A percentile compares a stretch with the other conserved stretches of the same genome.
These are phyloP conservation scores for Lactarius psammicola DNA, from an alignment of 768 basidiomycete genomes.

Conservation along the genomic window DNA sequence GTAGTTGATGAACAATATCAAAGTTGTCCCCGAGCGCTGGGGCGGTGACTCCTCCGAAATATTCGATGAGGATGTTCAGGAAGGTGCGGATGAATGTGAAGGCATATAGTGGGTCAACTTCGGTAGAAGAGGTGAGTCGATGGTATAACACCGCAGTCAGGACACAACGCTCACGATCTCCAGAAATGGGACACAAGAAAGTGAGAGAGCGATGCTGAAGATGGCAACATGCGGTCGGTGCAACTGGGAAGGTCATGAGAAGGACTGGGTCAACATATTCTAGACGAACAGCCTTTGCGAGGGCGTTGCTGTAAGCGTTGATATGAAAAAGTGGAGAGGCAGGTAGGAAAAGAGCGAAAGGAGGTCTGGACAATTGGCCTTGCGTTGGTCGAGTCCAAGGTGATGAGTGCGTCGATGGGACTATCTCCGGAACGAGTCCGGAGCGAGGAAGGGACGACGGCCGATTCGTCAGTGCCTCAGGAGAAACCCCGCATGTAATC, in stretches of 20 bases:
- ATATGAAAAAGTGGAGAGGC: constrained; percentile 84
- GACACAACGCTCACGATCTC: constrained; percentile 59
- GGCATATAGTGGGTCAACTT: constrained; percentile 87
- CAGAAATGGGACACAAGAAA: constrained; percentile 78
- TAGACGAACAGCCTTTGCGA: constrained; percentile 52
- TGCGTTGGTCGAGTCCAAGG: constrained; percentile 32
- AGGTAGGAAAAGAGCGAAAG: constrained; percentile 71
- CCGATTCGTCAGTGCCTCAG: background rate
- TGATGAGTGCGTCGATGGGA: constrained; percentile 31
- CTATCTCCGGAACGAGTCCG: constrained; percentile 14
- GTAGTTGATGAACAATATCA: constrained; percentile 93
- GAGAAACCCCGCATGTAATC: background rate
- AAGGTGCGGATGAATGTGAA: constrained; percentile 89
- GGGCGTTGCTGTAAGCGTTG: constrained; percentile 76
- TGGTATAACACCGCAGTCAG: background rate
- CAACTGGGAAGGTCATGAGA: constrained; percentile 50
- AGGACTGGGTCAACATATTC: constrained; percentile 72
- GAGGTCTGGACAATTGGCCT: constrained; percentile 84
- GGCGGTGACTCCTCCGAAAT: constrained; percentile 82
- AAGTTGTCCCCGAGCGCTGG: constrained; percentile 86
- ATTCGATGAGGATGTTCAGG: constrained; percentile 77
- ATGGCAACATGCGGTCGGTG: constrained; percentile 81
- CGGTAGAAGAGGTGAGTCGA: constrained; percentile 13
- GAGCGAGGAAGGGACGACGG: background rate
- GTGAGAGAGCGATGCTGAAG: constrained; percentile 71